These are phyloP conservation scores for Glycine soja DNA, from an alignment of 306 rosid species.

Conservation along the genomic window DNA sequence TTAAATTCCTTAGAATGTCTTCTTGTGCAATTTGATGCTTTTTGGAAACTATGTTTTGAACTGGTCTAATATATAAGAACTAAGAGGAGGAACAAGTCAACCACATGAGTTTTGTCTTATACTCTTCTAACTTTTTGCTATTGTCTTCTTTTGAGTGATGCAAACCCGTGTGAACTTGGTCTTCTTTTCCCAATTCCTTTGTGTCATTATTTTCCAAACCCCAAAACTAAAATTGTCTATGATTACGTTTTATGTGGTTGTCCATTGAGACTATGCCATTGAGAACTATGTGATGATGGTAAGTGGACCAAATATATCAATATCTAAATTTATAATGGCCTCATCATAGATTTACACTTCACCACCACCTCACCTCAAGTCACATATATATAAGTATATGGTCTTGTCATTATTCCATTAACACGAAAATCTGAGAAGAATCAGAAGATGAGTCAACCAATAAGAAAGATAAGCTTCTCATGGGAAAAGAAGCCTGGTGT, in stretches of 20 bases:
- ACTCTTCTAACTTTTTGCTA: conserved; percentile 4
- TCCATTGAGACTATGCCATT: conserved; percentile 27
- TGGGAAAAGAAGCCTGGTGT: conserved; percentile 85
- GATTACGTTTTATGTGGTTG: conserved; percentile 47
- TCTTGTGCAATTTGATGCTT: neutral
- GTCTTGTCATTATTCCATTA: conserved; percentile 22
- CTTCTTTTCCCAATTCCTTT: conserved; percentile 28
- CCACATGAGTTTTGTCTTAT: conserved; percentile 40
- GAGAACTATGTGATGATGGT: neutral
- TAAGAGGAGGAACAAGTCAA: conserved; percentile 37
- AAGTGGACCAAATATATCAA: conserved; percentile 26
- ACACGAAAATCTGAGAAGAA: neutral
- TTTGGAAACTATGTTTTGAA: conserved; percentile 6
- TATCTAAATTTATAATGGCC: neutral
- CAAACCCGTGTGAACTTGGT: conserved; percentile 30
- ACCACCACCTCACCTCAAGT: neutral
- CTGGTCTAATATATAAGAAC: neutral
- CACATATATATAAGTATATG: neutral
- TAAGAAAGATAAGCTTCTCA: conserved; percentile 66
- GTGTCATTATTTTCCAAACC: conserved; percentile 25
- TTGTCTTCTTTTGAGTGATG: conserved; percentile 27
- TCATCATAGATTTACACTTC: conserved; percentile 25
- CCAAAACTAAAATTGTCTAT: conserved; percentile 12
- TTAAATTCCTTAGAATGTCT: neutral
- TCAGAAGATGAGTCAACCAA: conserved; percentile 44